Evolutionary conservation across 2,329 filamentous ascomycete genomes (phyloP), one percentile per base, ranked within the genome.

Genomic region (Sclerotinia sclerotiorum): DNA sequence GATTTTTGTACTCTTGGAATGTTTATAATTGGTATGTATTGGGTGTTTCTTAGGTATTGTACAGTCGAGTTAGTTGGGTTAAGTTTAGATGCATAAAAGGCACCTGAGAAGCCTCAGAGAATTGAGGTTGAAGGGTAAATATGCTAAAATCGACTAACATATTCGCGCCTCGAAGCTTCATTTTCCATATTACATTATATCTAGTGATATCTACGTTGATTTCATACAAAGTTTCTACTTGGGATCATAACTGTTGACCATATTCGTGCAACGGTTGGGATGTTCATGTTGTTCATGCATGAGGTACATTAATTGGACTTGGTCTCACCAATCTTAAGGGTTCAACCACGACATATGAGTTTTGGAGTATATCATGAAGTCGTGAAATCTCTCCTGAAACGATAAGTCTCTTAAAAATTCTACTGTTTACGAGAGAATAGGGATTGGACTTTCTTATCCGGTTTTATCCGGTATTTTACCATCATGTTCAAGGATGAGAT

Each of bases 1-100:
- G 88, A 91, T 72, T 90, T 91, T 78, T 87, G 88, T 69, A 90
- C 88, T 0, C 75, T 91, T 74, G 89, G 88, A 74, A 91, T 91
- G 89, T 89, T 91, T 74, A 91, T 91, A 63, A 87, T 91, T 70
- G 89, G 88, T 90, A 80, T 78, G 84, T 39, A 13, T 39, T 39
- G 39, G 11, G 11, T 39, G 39, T 39, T 39, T 62, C 13, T 11
- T 42, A 42, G 4, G 11, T 58, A 10, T 6, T 32, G 32, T 39
- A 61, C 27, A 17, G 11, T 54, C 8, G 3, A 17, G 5, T 49
- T 49, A 19, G 60, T 49, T 32, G 13, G 46, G 5, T 15, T n/a
- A 15, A 48, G 17, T 21, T 11, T 17, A 21, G 42, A n/a, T 58
- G 64, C n/a, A 29, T 51, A 29, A 66, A 27, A 66, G 46, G 8